Base-by-base conservation (phyloP, 139 green algal species). In the Closterium sp. region DNA sequence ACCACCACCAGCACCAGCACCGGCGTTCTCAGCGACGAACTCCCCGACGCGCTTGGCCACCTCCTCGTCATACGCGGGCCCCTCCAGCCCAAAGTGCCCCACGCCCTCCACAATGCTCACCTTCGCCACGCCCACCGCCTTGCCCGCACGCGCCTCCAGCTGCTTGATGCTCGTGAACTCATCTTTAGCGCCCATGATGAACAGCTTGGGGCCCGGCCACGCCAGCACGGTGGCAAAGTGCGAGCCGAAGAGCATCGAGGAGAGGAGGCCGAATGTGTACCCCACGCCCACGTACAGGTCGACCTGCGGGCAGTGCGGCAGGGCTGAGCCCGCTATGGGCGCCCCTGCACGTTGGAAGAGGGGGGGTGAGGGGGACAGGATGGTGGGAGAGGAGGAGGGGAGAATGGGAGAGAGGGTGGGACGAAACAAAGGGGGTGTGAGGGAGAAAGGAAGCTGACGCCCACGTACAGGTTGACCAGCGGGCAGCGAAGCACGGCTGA, bases 181-280 rank as follows among this genome's bases (percentile, higher is more conserved):
- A n/a, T 92, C 89, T 1, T 87, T 62, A 0, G 89, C 38, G 24
- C 89, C 89, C 89, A 92, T 92, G 38, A 92, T 90, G 89, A 92
- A 92, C 4, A 92, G 70, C 28, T 90, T 89, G 24, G 89, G 89
- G 27, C 31, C 62, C 17, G 70, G 24, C 22, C 31, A 89, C 5
- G 17, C 0, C 9, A 92, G 27, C 34, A 92, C 38, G 0, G 2
- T n/a, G n/a, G 34, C 27, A 28, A 31, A 92, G 70, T 92, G 89
- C 27, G 50, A 42, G 9, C 89, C 89, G n/a, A 92, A 92, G 22
- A 92, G 0, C 0, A 92, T 24, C 27, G 89, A 92, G 17, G 89
- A 90, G 50, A 84, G 89, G 31, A 45, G 22, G 17, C 89, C 89
- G 11, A 89, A 92, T 1, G 89, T 92, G 29, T 92, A 92, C 9